Base-by-base conservation (phyloP, 345 rosid genomes). In the Salix brachista region DNA sequence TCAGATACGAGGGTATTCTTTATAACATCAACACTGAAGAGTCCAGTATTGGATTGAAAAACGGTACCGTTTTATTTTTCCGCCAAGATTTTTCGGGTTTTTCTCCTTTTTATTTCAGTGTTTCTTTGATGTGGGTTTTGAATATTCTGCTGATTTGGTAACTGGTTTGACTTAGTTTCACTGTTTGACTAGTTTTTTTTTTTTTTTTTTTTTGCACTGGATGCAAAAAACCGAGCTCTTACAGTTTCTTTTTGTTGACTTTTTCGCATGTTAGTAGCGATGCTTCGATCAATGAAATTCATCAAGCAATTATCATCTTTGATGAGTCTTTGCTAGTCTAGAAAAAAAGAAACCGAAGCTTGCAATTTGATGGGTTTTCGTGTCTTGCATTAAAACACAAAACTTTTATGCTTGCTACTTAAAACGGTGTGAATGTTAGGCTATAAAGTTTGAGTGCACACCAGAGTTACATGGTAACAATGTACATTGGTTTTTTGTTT, bases 1-100 rank as follows among this genome's bases (percentile, higher is more conserved):
- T 94, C 90, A 88, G 97, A 86, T 95, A 95, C 78, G 98, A 94
- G 82, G 97, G 99, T 26, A 79, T 93, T 77, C 96, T 95, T 12
- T 93, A 87, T 88, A 93, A 92, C 70, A 95, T 95, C 86, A 91
- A 90, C 84, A 89, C 99, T 4, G 97, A 95, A 16, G 99, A 93
- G 82, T 95, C 99, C 85, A 95, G 96, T 81, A 95, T 95, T 76
- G 99, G 97, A 34, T 85, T 95, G 69, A 89, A 88, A 84, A 93
- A 89, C 77, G 99, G 99, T 94, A 86, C 41, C 77, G 3, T n/a
- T 52, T 41, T 70, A 30, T 12, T n/a, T 58, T 26, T 23, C 28
- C 26, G 25, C 25, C 25, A 7, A n/a, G 28, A n/a, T 9, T 23
- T 77, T 50, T 36, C n/a, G 71, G 17, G 19, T 54, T n/a, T 39